A percentile compares a stretch with the other conserved stretches of the same genome.
phyloP scores from a whole-genome alignment of 257 asterid species.

The Voacanga thouarsii region DNA sequence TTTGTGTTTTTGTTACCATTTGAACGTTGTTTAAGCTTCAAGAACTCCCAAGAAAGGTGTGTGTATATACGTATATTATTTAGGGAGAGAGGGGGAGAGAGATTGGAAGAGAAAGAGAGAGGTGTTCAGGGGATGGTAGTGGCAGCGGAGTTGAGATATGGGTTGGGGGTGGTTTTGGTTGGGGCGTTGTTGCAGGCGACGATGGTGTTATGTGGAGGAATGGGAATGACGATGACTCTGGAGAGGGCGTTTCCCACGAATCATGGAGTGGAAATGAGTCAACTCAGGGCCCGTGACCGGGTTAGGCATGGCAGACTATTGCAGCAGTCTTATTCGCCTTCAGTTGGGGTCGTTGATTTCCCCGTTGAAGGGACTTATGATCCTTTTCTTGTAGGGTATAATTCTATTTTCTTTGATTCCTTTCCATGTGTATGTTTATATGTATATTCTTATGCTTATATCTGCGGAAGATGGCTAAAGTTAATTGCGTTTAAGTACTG shows the following conservation, averaged over 20 bases:
- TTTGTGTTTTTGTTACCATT: background rate
- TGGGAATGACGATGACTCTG: constrained; percentile 47
- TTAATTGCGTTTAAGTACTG: background rate
- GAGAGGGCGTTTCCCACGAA: constrained; percentile 65
- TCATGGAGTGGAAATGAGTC: constrained; percentile 66
- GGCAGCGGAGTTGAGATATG: constrained; percentile 26
- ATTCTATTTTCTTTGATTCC: constrained; percentile 4
- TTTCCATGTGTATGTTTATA: background rate
- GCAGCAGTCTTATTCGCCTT: constrained; percentile 51
- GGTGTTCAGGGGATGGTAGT: constrained; percentile 21
- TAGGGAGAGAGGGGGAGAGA: constrained; percentile 11
- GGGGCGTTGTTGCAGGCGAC: constrained; percentile 34
- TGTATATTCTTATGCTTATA: background rate
- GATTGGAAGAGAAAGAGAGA: background rate
- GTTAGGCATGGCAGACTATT: constrained; percentile 70
- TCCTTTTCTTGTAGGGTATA: constrained; percentile 90
- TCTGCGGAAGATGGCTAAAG: background rate
- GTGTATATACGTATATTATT: background rate
- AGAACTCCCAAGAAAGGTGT: background rate
- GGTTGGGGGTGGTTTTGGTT: constrained; percentile 26
- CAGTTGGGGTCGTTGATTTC: constrained; percentile 67
- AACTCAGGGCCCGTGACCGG: constrained; percentile 65
- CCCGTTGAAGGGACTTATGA: constrained; percentile 82
- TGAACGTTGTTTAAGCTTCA: background rate
- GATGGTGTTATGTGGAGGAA: constrained; percentile 38